A percentile compares a stretch with the other conserved stretches of the same genome.
These are phyloP conservation scores for Pleurotus djamor DNA, from an alignment of 768 basidiomycete species.

Conservation along the genomic window DNA sequence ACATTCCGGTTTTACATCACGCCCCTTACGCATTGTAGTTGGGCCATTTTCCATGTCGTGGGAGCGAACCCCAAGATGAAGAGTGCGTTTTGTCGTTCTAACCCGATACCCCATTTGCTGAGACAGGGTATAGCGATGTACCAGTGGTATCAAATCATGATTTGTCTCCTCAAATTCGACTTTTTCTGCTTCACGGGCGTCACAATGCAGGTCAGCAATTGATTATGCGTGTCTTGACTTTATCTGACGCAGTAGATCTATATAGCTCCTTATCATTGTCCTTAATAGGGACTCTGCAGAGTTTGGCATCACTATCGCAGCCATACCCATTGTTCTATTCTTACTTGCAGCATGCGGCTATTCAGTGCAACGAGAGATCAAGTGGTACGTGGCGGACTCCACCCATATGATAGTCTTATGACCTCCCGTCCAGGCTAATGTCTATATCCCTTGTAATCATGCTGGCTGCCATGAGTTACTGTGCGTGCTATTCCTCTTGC, in stretches of 20 bases:
- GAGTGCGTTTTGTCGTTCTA: conserved; percentile 38
- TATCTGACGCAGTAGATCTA: neutral
- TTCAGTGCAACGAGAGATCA: conserved; percentile 80
- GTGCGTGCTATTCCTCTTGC: conserved; percentile 39
- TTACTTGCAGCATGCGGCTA: conserved; percentile 63
- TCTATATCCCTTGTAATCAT: conserved; percentile 67
- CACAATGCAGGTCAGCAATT: conserved; percentile 71
- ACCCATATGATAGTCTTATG: neutral
- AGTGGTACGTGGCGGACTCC: conserved; percentile 46
- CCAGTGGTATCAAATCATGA: conserved; percentile 83
- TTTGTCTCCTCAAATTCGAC: conserved; percentile 87
- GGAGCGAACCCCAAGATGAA: conserved; percentile 86
- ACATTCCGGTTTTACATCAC: conserved; percentile 3
- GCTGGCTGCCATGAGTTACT: conserved; percentile 75
- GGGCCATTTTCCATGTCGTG: conserved; percentile 90
- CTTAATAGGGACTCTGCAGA: conserved; percentile 62
- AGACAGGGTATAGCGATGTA: conserved; percentile 64
- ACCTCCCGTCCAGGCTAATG: conserved; percentile 57
- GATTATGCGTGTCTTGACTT: neutral
- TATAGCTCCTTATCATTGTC: conserved; percentile 81
- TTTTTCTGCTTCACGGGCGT: conserved; percentile 88
- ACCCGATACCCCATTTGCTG: neutral
- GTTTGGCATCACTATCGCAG: conserved; percentile 79
- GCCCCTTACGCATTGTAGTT: conserved; percentile 38
- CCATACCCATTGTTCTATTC: conserved; percentile 75